phyloP scores from a whole-genome alignment of 148 eudicot species.

The Dysphania ambrosioides region DNA sequence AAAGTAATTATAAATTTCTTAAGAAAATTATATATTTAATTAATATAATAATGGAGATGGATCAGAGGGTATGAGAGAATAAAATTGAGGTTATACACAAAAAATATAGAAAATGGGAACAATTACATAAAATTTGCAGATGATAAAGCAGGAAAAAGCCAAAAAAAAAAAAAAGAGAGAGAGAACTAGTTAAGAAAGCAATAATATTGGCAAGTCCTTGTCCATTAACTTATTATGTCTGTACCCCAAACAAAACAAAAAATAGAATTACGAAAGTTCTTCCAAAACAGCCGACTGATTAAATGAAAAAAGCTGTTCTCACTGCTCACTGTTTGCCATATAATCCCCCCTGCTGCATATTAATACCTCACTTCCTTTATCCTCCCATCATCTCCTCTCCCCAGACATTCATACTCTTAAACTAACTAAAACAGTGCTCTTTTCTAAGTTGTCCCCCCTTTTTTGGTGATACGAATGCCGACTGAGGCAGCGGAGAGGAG shows the following conservation, averaged over 20 bases:
- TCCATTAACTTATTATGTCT: not conserved
- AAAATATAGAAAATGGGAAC: too few species aligned
- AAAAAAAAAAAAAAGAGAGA: too few species aligned
- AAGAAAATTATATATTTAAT: too few species aligned
- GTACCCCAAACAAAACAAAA: not conserved
- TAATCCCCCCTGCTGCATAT: constrained; percentile 10
- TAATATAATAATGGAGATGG: too few species aligned
- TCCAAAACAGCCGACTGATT: not conserved
- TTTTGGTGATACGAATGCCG: not conserved
- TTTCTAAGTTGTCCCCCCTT: not conserved
- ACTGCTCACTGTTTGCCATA: constrained; percentile 1
- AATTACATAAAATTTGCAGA: too few species aligned
- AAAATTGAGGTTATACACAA: too few species aligned
- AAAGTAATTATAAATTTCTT: too few species aligned
- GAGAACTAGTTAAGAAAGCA: too few species aligned
- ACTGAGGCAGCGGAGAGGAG: not conserved
- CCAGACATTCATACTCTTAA: not conserved
- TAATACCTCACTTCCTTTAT: not conserved
- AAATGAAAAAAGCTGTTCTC: constrained; percentile 21
- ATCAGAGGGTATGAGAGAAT: too few species aligned
- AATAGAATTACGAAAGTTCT: not conserved
- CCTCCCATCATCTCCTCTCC: too few species aligned
- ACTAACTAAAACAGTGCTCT: not conserved
- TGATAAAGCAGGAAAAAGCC: too few species aligned
- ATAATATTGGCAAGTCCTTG: not conserved